These are phyloP conservation scores for Chaetoceros tenuissimus DNA, from an alignment of 108 stramenopile species.

Conservation along the genomic window DNA sequence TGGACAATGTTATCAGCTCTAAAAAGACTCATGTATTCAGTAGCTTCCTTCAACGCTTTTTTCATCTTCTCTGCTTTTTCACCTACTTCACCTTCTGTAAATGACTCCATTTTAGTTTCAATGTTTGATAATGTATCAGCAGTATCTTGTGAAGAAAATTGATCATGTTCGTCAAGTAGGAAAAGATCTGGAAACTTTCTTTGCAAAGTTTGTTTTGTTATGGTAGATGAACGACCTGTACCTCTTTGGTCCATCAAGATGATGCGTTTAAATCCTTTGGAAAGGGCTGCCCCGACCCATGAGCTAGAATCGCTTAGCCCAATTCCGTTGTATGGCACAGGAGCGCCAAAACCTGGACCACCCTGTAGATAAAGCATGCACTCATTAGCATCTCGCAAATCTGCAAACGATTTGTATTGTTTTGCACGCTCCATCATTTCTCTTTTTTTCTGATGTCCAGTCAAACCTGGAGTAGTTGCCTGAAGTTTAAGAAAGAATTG, in stretches of 20 bases:
- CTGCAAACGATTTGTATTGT: constrained; percentile 30
- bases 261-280: constrained; percentile 41
- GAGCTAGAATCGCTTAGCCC: constrained; percentile 29
- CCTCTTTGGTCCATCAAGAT: constrained; percentile 94
- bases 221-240: constrained; percentile 74
- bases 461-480: not conserved
- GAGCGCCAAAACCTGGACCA: constrained; percentile 88
- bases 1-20: constrained; percentile 85
- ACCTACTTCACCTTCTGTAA: not conserved
- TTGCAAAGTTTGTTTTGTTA: constrained; percentile 67
- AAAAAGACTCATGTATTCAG: constrained; percentile 69
- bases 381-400: constrained; percentile 27
- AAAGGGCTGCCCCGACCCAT: constrained; percentile 69
- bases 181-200: constrained; percentile 72
- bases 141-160: not conserved
- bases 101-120: constrained; percentile 6
- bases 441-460: not conserved
- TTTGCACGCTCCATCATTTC: constrained; percentile 5
- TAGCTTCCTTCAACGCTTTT: constrained; percentile 41
- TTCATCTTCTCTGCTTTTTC: constrained; percentile 25
- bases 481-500: constrained; percentile 14
- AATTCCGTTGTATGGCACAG: constrained; percentile 43
- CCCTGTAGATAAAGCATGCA: constrained; percentile 81
- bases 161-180: constrained; percentile 30
- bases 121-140: not conserved